Conservation (phyloP, 2,329 filamentous ascomycete species). For the Hysterium pulicare region DNA sequence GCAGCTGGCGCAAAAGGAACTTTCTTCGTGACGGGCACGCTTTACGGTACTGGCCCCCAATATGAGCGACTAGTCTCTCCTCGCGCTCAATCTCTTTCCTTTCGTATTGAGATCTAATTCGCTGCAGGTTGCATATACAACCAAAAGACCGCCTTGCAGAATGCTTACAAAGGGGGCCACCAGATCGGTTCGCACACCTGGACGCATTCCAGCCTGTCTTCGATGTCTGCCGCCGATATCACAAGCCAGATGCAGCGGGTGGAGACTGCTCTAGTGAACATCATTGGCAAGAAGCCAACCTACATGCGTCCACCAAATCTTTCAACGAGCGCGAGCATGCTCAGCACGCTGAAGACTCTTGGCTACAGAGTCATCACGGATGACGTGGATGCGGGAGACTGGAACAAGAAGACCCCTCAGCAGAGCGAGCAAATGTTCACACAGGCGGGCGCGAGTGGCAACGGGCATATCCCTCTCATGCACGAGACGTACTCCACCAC, state of each 20-base stretch:
- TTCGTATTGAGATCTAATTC: not conserved
- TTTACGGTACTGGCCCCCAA: conserved; percentile 29
- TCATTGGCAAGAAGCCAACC: conserved; percentile 35
- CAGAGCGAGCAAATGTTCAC: conserved; percentile 33
- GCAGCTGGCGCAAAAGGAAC: conserved; percentile 32
- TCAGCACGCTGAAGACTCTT: conserved; percentile 29
- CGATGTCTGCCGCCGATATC: conserved; percentile 24
- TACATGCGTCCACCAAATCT: conserved; percentile 39
- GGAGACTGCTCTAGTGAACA: conserved; percentile 33
- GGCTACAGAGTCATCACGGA: conserved; percentile 35
- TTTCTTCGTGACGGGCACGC: conserved; percentile 33
- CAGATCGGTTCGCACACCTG: conserved; percentile 37
- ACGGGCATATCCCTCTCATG: conserved; percentile 35
- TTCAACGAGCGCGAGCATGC: conserved; percentile 29
- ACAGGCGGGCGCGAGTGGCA: conserved; percentile 29
- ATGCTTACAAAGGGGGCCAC: conserved; percentile 31
- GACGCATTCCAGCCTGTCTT: conserved; percentile 34
- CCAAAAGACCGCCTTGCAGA: conserved; percentile 27
- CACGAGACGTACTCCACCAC: conserved; percentile 34
- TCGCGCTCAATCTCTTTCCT: not conserved
- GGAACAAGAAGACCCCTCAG: conserved; percentile 28
- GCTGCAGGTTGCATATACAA: conserved; percentile 36
- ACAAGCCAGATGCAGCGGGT: conserved; percentile 31
- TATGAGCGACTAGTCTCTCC: not conserved
- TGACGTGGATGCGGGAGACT: conserved; percentile 33